Conservation (phyloP, 768 basidiomycete genomes). For the Baorangia bicolor region DNA sequence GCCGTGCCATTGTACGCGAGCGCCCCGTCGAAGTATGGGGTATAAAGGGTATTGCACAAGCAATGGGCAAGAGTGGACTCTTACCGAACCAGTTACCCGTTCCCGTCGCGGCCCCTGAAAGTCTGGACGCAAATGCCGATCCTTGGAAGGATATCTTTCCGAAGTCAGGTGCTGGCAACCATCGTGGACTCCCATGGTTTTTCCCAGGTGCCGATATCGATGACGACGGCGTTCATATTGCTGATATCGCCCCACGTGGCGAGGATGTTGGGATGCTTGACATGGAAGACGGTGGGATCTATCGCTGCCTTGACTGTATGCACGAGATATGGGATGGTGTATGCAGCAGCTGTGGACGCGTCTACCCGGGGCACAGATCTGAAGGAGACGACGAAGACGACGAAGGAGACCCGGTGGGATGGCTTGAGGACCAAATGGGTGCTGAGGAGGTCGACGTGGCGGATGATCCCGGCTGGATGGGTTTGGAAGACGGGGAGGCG, state of each 20-base stretch:
- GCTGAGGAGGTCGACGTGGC: conserved; percentile 31
- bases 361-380: conserved; percentile 52
- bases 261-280: conserved; percentile 64
- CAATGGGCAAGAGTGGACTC: conserved; percentile 54
- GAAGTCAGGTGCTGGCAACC: conserved; percentile 6
- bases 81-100: conserved; percentile 28
- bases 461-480: conserved; percentile 35
- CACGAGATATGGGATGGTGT: conserved; percentile 74
- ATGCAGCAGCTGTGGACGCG: conserved; percentile 61
- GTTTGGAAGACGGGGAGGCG: conserved; percentile 32
- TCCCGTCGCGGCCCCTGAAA: conserved; percentile 27
- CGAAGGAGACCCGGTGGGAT: conserved; percentile 32
- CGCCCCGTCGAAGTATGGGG: conserved; percentile 49
- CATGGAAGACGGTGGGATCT: conserved; percentile 73
- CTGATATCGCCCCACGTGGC: conserved; percentile 22
- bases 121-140: conserved; percentile 37
- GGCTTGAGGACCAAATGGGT: conserved; percentile 39
- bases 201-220: conserved; percentile 21
- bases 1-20: conserved; percentile 42
- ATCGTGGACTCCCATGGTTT: conserved; percentile 23
- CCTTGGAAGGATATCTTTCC: conserved; percentile 70
- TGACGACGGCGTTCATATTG: conserved; percentile 17
- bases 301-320: conserved; percentile 71
- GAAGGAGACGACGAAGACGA: conserved; percentile 26
- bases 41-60: conserved; percentile 46